phyloP scores from a whole-genome alignment of 768 basidiomycete species.

The Lactarius akahatsu region DNA sequence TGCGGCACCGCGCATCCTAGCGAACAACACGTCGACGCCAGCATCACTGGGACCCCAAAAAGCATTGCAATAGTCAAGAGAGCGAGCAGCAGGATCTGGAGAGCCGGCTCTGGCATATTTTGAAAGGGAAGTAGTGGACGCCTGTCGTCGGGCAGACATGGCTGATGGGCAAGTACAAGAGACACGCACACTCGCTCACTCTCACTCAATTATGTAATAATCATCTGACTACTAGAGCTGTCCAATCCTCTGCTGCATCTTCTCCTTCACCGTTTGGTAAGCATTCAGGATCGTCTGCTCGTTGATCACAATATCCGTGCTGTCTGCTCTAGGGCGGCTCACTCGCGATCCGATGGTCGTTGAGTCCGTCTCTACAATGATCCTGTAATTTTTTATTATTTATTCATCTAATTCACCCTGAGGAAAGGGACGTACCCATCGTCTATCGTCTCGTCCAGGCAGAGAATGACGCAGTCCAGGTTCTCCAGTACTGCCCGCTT shows the following conservation, averaged over 20 bases:
- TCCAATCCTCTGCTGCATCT: conserved; percentile 79
- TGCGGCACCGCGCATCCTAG: conserved; percentile 81
- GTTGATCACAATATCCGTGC: conserved; percentile 96
- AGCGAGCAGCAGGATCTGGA: conserved; percentile 47
- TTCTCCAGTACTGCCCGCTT: conserved; percentile 94
- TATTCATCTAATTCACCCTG: neutral
- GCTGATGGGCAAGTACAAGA: conserved; percentile 19
- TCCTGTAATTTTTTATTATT: conserved; percentile 46
- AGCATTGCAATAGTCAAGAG: conserved; percentile 91
- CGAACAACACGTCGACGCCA: conserved; percentile 88
- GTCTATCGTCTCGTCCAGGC: conserved; percentile 95
- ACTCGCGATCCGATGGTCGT: conserved; percentile 95
- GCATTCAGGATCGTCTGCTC: conserved; percentile 95
- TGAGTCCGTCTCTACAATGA: conserved; percentile 95
- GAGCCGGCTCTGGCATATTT: conserved; percentile 62
- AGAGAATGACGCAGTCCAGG: conserved; percentile 86
- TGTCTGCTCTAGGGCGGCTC: conserved; percentile 87
- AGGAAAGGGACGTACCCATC: conserved; percentile 73
- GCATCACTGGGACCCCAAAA: conserved; percentile 91
- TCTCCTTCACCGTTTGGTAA: conserved; percentile 86
- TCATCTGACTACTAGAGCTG: conserved; percentile 52
- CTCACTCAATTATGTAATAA: conserved; percentile 6
- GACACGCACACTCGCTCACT: neutral
- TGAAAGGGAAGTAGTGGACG: conserved; percentile 79
- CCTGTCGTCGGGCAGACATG: conserved; percentile 76